phyloP scores from a whole-genome alignment of 306 rosid species.

The Casuarina cunninghamiana region DNA sequence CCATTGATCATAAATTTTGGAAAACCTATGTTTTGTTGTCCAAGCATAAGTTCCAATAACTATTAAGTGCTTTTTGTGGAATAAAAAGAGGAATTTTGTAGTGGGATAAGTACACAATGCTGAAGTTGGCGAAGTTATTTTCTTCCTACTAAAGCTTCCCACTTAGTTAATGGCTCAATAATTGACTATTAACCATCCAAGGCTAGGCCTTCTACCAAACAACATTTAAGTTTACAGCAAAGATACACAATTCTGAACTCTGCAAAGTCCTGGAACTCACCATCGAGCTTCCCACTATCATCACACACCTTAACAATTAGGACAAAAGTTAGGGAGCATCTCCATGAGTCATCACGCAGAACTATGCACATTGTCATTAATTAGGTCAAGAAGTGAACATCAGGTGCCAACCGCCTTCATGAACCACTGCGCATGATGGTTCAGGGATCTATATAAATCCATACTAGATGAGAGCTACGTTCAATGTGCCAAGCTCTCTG shows the following conservation, averaged over 20 bases:
- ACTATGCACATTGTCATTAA: background rate
- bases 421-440: background rate
- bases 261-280: too few relatives aligned
- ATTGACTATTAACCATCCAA: too few relatives aligned
- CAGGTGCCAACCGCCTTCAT: background rate
- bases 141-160: background rate
- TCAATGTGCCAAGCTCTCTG: background rate
- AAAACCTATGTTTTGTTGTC: too few relatives aligned
- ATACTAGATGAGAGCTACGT: background rate
- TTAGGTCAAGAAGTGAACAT: background rate
- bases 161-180: background rate
- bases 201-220: too few relatives aligned
- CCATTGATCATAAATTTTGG: too few relatives aligned
- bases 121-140: background rate
- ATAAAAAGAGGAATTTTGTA: too few relatives aligned
- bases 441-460: background rate
- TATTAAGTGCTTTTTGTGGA: background rate
- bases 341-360: background rate
- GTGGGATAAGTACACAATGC: background rate
- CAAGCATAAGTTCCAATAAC: background rate
- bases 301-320: background rate
- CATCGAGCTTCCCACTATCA: background rate
- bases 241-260: too few relatives aligned
- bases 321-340: background rate
- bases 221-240: too few relatives aligned